Percentiles rank a stretch among this genome's conserved stretches.
Evolutionary conservation across 345 rosid species (phyloP).

Genomic region (Salix caprea): DNA sequence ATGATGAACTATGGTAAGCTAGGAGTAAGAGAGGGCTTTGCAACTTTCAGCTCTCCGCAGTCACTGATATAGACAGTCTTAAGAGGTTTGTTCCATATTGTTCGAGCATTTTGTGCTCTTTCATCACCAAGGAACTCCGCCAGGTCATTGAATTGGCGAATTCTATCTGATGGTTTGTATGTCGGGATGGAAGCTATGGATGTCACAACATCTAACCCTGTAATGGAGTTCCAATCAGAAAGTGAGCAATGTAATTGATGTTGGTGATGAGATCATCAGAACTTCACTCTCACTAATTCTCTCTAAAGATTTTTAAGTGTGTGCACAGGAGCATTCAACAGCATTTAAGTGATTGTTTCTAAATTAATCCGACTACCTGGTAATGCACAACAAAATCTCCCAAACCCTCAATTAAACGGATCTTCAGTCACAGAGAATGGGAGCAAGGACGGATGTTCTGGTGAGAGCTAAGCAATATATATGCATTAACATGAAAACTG

Average conservation of each 20-base stretch:
- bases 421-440: too few species aligned
- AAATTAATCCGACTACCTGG: too few species aligned
- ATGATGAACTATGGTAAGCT: constrained; percentile 42
- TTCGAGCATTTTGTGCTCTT: constrained; percentile 72
- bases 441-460: too few species aligned
- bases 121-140: constrained; percentile 80
- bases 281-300: too few species aligned
- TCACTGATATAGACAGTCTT: constrained; percentile 66
- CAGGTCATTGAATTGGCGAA: constrained; percentile 63
- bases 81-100: constrained; percentile 72
- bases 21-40: constrained; percentile 71
- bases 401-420: too few species aligned
- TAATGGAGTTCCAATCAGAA: neutral
- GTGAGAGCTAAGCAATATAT: too few species aligned
- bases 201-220: constrained; percentile 82
- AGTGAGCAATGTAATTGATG: neutral
- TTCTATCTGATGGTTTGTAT: constrained; percentile 63
- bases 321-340: too few species aligned
- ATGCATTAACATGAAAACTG: too few species aligned
- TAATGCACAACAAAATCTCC: too few species aligned
- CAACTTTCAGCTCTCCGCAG: constrained; percentile 77
- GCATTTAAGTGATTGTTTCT: too few species aligned
- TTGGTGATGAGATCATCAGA: neutral
- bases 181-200: constrained; percentile 73
- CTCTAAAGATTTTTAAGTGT: too few species aligned